Evolutionary conservation across 345 rosid genomes (phyloP).

Genomic region (Murraya paniculata): DNA sequence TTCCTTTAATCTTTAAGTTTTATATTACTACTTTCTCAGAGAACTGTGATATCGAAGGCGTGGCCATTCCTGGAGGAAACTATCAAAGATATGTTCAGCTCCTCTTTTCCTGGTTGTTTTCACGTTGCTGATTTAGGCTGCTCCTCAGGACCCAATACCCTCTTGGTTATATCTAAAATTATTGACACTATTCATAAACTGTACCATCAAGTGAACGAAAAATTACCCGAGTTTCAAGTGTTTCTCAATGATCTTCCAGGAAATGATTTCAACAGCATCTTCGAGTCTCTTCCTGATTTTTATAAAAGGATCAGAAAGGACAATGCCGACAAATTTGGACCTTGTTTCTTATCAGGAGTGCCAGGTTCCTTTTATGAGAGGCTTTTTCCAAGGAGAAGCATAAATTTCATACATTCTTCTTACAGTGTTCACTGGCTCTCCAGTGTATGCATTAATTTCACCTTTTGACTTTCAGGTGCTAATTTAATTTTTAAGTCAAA

Average conservation of each 20-base stretch:
- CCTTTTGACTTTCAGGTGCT: too few relatives aligned
- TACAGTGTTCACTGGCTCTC: slow-evolving; percentile 42
- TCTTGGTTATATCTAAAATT: slow-evolving; percentile 14
- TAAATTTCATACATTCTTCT: slow-evolving; percentile 39
- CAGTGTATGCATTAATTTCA: slow-evolving; percentile 16
- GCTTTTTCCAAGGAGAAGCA: slow-evolving; percentile 34
- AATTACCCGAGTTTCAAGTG: slow-evolving; percentile 29
- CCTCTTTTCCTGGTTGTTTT: slow-evolving; percentile 15
- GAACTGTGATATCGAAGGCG: not conserved
- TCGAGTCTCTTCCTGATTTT: slow-evolving; percentile 22
- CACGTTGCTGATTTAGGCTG: slow-evolving; percentile 50
- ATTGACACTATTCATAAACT: slow-evolving; percentile 15
- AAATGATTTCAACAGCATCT: slow-evolving; percentile 46
- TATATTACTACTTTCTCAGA: not conserved
- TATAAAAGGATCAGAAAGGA: not conserved
- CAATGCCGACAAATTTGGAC: not conserved
- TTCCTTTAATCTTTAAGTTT: too few relatives aligned
- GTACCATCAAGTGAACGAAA: not conserved
- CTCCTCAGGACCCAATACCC: slow-evolving; percentile 46
- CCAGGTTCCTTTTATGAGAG: slow-evolving; percentile 55
- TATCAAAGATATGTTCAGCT: not conserved
- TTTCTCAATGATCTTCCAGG: slow-evolving; percentile 44
- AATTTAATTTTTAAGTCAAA: too few relatives aligned
- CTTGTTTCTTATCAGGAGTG: slow-evolving; percentile 33
- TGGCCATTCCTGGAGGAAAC: slow-evolving; percentile 8